A percentile compares a stretch with the other conserved stretches of the same genome.
Evolutionary conservation across 805 yeast species (phyloP).

Genomic region (Candida maesae): DNA sequence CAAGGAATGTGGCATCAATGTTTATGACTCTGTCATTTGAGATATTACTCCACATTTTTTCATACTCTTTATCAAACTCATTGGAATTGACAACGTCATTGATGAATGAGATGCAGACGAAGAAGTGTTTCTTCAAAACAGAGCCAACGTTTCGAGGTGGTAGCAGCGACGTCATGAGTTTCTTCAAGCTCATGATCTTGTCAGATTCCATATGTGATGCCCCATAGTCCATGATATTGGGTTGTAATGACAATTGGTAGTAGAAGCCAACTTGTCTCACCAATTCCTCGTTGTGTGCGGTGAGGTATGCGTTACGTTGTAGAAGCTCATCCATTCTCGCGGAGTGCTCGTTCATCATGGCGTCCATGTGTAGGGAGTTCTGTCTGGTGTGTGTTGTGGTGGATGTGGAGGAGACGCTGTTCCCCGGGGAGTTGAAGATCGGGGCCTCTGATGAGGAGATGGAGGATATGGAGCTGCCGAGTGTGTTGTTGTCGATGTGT

Average conservation of each 20-base stretch:
- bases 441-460: conserved; percentile 5
- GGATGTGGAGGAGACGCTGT: background rate
- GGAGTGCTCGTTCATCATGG: conserved; percentile 1
- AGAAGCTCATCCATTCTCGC: conserved; percentile 7
- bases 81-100: conserved; percentile 5
- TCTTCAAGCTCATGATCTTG: conserved; percentile 5
- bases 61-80: conserved; percentile 14
- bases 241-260: conserved; percentile 3
- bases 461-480: conserved; percentile 7
- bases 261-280: conserved; percentile 8
- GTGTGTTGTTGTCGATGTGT: conserved; percentile 4
- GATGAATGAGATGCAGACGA: conserved; percentile 11
- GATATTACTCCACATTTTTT: conserved; percentile 13
- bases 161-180: conserved; percentile 9
- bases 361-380: conserved; percentile 1
- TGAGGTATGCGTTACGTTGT: conserved; percentile 3
- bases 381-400: background rate
- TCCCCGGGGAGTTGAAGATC: conserved; percentile 4
- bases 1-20: conserved; percentile 16
- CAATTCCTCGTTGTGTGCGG: conserved; percentile 11
- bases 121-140: conserved; percentile 15
- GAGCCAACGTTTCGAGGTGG: conserved; percentile 13
- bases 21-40: conserved; percentile 4
- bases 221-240: conserved; percentile 6
- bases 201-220: conserved; percentile 3